Evolutionary conservation across 495 filamentous ascomycete species (phyloP), one percentile per base, ranked within the genome.

Genomic region (Neurospora cerealis): DNA sequence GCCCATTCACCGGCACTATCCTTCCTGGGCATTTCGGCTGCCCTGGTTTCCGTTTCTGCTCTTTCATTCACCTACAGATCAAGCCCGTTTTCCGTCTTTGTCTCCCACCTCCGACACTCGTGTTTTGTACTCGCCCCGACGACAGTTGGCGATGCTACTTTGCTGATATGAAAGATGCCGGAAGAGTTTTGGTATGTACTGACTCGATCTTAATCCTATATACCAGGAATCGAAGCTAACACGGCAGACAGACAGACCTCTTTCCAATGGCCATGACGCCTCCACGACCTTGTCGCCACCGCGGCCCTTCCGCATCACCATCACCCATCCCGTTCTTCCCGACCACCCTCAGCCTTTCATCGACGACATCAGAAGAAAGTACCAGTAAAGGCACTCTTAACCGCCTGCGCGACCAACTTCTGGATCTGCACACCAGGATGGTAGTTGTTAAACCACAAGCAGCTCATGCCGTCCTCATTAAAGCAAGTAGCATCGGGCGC

Each of bases 391-490:
- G 84, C 80, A 69, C 83, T 80, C 15, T 83, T 85, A 5, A 90
- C 81, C 46, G 82, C 80, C 71, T 77, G 62, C 17, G 82, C 83
- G 13, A 83, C 79, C 6, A 81, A 70, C 72, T 74, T 72, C 69
- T 84, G 81, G 66, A 83, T 85, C 34, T 77, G 80, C 28, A 82
- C 76, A 5, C 80, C 83, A 4, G 85, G 85, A 71, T 86, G 85
- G 48, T 85, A 85, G 54, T 84, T 77, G 72, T 86, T 84, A 70
- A 80, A 83, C 85, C 84, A 86, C 60, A 86, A 74, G 73, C 83
- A 86, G 32, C 77, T 77, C 42, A 73, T 78, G 15, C 86, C 85
- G 73, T 88, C 80, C 2, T 60, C 72, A 66, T 86, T 87, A 66
- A 78, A 83, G 76, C 84, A 87, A 13, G 77, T 82, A 36, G 82